These are phyloP conservation scores for Picochlorum sp. DNA, from an alignment of 139 green algal species.

Conservation along the genomic window DNA sequence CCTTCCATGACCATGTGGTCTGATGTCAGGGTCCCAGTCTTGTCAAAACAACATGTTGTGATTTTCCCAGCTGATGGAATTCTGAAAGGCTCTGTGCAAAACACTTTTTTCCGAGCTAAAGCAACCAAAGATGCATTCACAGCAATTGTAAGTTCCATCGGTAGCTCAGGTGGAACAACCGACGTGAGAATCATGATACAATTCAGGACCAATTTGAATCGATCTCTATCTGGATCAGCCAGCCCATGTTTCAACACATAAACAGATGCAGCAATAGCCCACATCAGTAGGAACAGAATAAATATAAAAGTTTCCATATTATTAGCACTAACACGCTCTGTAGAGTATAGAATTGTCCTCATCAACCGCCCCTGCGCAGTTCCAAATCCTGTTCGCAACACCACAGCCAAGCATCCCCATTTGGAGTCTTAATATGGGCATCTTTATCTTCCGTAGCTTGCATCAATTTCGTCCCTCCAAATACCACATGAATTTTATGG, in stretches of 20 bases:
- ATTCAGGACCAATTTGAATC: constrained; percentile 97
- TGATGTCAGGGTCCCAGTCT: constrained; percentile 94
- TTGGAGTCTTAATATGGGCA: constrained; percentile 60
- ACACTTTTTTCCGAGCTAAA: constrained; percentile 58
- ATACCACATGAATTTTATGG: constrained; percentile 84
- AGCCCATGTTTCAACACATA: constrained; percentile 83
- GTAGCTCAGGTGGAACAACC: constrained; percentile 93
- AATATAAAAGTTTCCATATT: constrained; percentile 89
- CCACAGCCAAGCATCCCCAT: constrained; percentile 86
- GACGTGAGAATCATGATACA: constrained; percentile 97
- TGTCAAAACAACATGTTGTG: constrained; percentile 98
- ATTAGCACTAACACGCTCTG: constrained; percentile 90
- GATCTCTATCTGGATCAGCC: constrained; percentile 68
- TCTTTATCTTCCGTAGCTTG: constrained; percentile 62
- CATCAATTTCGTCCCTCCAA: constrained; percentile 89
- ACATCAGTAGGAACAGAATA: constrained; percentile 96
- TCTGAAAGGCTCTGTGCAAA: constrained; percentile 97
- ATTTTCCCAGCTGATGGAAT: constrained; percentile 93
- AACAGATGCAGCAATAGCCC: constrained; percentile 74
- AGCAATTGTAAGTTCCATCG: constrained; percentile 96
- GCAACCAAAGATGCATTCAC: constrained; percentile 59
- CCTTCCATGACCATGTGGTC: constrained; percentile 87
- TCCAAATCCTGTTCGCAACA: constrained; percentile 94
- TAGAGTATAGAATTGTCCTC: constrained; percentile 95
- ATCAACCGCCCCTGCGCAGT: constrained; percentile 91